A percentile compares a stretch with the other conserved stretches of the same genome.
These are phyloP conservation scores for Knoxdaviesia capensis DNA, from an alignment of 2,329 filamentous ascomycete species.

Conservation along the genomic window DNA sequence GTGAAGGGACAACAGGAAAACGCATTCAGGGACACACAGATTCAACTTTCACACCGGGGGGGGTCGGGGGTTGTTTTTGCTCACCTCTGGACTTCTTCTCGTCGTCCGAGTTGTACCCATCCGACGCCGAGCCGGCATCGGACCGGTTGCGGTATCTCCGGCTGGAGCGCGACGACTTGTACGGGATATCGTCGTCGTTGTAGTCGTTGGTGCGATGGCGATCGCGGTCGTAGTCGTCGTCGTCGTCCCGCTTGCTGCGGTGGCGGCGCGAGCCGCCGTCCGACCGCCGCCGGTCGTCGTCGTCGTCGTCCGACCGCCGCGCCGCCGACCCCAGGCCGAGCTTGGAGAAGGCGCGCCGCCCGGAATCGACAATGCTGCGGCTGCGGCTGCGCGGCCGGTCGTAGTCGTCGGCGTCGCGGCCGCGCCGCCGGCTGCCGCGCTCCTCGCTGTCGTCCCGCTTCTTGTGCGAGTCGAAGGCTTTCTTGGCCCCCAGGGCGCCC, in stretches of 20 bases:
- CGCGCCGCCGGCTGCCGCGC: slow-evolving; percentile 30
- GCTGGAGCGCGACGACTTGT: slow-evolving; percentile 20
- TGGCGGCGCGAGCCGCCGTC: slow-evolving; percentile 20
- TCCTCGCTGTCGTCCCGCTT: slow-evolving; percentile 3
- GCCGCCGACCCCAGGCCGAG: slow-evolving; percentile 31
- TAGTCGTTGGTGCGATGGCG: slow-evolving; percentile 21
- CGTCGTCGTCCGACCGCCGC: slow-evolving; percentile 11
- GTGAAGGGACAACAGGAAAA: no score
- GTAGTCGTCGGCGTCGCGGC: slow-evolving; percentile 5
- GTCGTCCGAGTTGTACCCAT: slow-evolving; percentile 36
- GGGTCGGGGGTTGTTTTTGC: slow-evolving; percentile 14
- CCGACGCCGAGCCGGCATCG: slow-evolving; percentile 29
- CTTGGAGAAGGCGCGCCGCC: slow-evolving; percentile 39
- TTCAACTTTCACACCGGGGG: no score
- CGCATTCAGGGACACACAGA: no score
- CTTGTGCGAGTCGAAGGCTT: slow-evolving; percentile 20
- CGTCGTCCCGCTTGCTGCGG: slow-evolving; percentile 20
- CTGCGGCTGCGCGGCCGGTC: slow-evolving; percentile 27
- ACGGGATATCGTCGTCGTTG: slow-evolving; percentile 18
- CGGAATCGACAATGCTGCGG: slow-evolving; percentile 43
- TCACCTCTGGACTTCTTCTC: slow-evolving; percentile 43
- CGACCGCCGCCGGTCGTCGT: slow-evolving; percentile 18
- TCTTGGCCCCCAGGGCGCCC: slow-evolving; percentile 41
- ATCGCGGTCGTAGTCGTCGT: slow-evolving; percentile 23
- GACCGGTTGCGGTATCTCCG: slow-evolving; percentile 20